These are phyloP conservation scores for Phytophthora palmivora DNA, from an alignment of 352 stramenopile genomes.

Conservation along the genomic window DNA sequence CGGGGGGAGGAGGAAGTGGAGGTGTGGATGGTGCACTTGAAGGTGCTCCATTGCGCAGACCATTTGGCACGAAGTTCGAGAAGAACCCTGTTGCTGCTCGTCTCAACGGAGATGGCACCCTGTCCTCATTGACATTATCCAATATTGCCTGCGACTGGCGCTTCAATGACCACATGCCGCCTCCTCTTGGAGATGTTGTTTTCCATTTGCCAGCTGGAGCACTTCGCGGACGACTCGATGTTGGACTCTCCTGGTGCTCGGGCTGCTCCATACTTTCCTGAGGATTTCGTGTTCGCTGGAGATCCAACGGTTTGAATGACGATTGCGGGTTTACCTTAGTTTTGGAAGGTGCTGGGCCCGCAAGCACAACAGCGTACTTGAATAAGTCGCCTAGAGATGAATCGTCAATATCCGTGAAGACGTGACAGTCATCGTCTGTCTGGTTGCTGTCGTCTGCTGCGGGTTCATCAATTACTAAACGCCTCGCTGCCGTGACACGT, in stretches of 20 bases:
- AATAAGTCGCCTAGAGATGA: slow-evolving; percentile 63
- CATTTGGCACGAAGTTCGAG: slow-evolving; percentile 43
- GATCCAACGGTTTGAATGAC: slow-evolving; percentile 52
- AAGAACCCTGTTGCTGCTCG: slow-evolving; percentile 41
- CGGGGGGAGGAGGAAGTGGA: slow-evolving; percentile 17
- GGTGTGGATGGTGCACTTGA: slow-evolving; percentile 34
- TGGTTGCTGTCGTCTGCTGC: slow-evolving; percentile 39
- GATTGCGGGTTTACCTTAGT: slow-evolving; percentile 41
- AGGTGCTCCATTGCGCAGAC: slow-evolving; percentile 23
- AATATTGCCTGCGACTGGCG: slow-evolving; percentile 34
- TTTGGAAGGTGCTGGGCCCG: slow-evolving; percentile 47
- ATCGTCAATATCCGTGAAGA: slow-evolving; percentile 50
- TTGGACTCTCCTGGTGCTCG: slow-evolving; percentile 17
- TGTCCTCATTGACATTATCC: slow-evolving; percentile 44
- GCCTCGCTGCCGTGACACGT: not conserved
- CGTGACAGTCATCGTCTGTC: slow-evolving; percentile 32
- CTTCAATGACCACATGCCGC: slow-evolving; percentile 33
- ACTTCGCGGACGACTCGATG: slow-evolving; percentile 12
- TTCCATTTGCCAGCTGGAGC: slow-evolving; percentile 36
- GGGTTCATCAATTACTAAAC: slow-evolving; percentile 14
- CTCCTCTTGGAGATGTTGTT: slow-evolving; percentile 22
- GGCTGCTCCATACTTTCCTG: slow-evolving; percentile 43
- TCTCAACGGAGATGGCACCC: slow-evolving; percentile 25
- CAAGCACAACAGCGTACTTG: slow-evolving; percentile 76
- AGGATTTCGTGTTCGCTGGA: slow-evolving; percentile 47